Evolutionary conservation across 2,329 filamentous ascomycete genomes (phyloP).

Genomic region (Apiospora sp.): DNA sequence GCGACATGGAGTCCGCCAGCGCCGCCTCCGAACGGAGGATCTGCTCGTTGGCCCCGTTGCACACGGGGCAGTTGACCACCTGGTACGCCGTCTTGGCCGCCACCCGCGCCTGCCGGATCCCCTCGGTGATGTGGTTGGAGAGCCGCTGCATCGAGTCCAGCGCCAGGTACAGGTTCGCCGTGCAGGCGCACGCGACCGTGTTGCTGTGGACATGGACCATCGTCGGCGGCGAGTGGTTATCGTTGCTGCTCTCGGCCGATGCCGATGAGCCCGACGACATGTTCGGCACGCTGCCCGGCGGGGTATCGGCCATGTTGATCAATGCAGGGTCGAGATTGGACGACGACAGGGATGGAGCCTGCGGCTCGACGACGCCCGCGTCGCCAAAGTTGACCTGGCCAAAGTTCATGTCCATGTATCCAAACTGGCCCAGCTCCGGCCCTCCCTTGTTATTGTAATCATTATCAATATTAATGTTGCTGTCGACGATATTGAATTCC

Average conservation of each 20-base stretch:
- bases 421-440: conserved; percentile 31
- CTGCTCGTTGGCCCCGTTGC: conserved; percentile 52
- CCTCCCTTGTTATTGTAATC: conserved; percentile 15
- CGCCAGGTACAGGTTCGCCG: conserved; percentile 58
- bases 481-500: not conserved
- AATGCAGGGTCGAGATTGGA: conserved; percentile 41
- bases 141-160: conserved; percentile 58
- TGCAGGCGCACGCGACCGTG: conserved; percentile 53
- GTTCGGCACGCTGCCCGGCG: conserved; percentile 33
- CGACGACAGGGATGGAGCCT: conserved; percentile 32
- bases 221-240: conserved; percentile 9
- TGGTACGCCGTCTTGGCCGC: conserved; percentile 59
- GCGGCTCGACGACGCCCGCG: conserved; percentile 30
- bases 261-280: conserved; percentile 35
- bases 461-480: no score
- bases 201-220: not conserved
- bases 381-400: conserved; percentile 40
- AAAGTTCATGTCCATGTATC: conserved; percentile 34
- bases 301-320: conserved; percentile 31
- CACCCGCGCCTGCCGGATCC: conserved; percentile 56
- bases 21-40: conserved; percentile 36
- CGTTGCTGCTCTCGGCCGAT: conserved; percentile 35
- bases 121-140: conserved; percentile 52
- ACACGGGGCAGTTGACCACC: conserved; percentile 59
- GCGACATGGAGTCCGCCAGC: conserved; percentile 20